Base-by-base conservation (phyloP, 345 rosid species). In the Turnera subulata region DNA sequence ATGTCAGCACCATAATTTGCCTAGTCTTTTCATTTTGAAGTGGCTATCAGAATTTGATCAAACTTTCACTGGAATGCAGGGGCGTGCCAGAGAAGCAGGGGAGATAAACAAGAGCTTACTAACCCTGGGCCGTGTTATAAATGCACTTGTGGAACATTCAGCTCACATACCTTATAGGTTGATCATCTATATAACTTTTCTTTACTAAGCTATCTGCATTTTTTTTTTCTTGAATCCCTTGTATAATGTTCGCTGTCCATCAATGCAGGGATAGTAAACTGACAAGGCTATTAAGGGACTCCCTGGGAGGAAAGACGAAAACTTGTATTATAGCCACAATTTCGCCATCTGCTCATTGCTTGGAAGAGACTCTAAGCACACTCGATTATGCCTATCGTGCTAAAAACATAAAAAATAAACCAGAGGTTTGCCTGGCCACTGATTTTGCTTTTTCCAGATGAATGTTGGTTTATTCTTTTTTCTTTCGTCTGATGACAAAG, bases 81-180 rank as follows among this genome's bases (percentile, higher is more conserved):
- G 89, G 5, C 90, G 98, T 40, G 98, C 96, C 57, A 86, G 93
- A 78, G 98, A 91, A 80, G 98, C 96, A 16, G 98, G 98, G 48
- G 96, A 92, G 78, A 92, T 92, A 39, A 92, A 89, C 67, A 92
- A 92, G 82, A 92, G 98, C 75, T 82, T 92, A 80, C 87, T 92
- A 21, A 92, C 98, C 18, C 65, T 92, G 40, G 96, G 96, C 23
- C 92, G 98, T 56, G 98, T 92, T 61, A 92, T 92, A 71, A 92
- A 89, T 80, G 95, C 96, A 33, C 90, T 89, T 64, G 98, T 83
- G 65, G 98, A 92, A 61, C 98, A 86, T 86, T 86, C 98, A 56
- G 74, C 96, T 5, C 98, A 92, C 71, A 72, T 92, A 78, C 98
- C 98, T 48, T 92, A 92, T 66, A 91, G 98, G 95, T 86, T 58